Base-by-base conservation (phyloP, 2,329 filamentous ascomycete genomes). In the Trichoderma hamatum region DNA sequence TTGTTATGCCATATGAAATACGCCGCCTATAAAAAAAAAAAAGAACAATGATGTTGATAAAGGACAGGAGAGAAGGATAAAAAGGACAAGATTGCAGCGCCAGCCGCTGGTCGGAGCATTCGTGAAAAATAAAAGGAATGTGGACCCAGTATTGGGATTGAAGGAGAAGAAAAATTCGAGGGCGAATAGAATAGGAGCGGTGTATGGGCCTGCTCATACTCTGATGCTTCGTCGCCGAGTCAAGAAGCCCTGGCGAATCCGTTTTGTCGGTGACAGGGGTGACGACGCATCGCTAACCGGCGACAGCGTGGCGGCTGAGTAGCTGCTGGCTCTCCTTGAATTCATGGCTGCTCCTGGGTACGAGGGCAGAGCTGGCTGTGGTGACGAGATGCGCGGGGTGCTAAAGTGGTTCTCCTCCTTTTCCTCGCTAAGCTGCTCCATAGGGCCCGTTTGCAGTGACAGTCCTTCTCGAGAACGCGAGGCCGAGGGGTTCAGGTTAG, bases 311-410 rank as follows among this genome's bases (percentile, higher is more conserved):
- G 55, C 26, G 30, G 64, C 68, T 21, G 79, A 61, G 60, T 65
- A 51, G 54, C 67, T 79, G 69, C 80, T 83, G 75, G 82, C 82
- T 75, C 81, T 82, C 46, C 83, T 80, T 0, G 79, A 76, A 71
- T 74, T 78, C 54, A 85, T 76, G 61, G 85, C 83, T 52, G 85
- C 83, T 52, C 86, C 83, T 58, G 83, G 81, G 75, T 85, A 85
- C 7, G 80, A 85, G 7, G 80, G 84, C 34, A 73, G n/a, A 30
- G 84, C 76, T 32, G 71, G 72, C 39, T 75, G 55, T 36, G 63
- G 59, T 21, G 56, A 59, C 52, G 32, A 46, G 24, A 24, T 32
- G 14, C 73, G 68, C 64, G 84, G 77, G 28, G 71, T 73, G 49
- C 75, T 46, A 71, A 28, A 54, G 58, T 71, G 55, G 58, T 70